Evolutionary conservation across 176 grass and related monocot genomes (phyloP).

Genomic region (Phragmites australis): DNA sequence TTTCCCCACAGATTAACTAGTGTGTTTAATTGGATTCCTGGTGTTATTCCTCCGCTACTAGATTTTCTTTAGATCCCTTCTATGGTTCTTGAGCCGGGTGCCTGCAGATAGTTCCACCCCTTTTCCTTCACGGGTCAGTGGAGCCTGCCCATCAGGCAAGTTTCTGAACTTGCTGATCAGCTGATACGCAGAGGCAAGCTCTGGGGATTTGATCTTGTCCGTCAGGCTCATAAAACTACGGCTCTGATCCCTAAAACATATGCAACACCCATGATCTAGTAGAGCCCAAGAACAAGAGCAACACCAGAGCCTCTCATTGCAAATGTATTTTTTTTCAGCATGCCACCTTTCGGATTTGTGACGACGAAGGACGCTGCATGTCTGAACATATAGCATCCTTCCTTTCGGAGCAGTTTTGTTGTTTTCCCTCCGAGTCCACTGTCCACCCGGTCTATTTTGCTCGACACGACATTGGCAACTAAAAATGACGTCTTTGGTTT

Average conservation of each 20-base stretch:
- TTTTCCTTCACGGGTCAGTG: slow-evolving; percentile 6
- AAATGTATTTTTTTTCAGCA: background rate
- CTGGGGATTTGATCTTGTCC: background rate
- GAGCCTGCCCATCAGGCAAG: background rate
- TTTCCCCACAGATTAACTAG: slow-evolving; percentile 7
- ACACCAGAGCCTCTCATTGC: background rate
- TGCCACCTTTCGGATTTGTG: background rate
- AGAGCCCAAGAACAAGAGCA: no score
- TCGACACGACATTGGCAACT: background rate
- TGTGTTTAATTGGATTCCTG: background rate
- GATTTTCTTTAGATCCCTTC: background rate
- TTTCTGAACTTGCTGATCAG: background rate
- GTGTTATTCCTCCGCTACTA: background rate
- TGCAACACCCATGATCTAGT: no score
- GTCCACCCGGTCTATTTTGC: slow-evolving; percentile 1
- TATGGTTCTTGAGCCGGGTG: background rate
- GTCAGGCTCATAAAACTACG: background rate
- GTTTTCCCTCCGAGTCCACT: background rate
- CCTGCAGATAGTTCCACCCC: background rate
- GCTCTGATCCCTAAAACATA: background rate
- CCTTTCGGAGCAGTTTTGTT: background rate
- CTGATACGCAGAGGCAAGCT: background rate
- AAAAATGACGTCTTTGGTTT: slow-evolving; percentile 35
- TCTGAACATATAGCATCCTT: background rate
- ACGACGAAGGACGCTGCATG: background rate